Evolutionary conservation across 768 basidiomycete genomes (phyloP).

Genomic region (Scleroderma citrinum): DNA sequence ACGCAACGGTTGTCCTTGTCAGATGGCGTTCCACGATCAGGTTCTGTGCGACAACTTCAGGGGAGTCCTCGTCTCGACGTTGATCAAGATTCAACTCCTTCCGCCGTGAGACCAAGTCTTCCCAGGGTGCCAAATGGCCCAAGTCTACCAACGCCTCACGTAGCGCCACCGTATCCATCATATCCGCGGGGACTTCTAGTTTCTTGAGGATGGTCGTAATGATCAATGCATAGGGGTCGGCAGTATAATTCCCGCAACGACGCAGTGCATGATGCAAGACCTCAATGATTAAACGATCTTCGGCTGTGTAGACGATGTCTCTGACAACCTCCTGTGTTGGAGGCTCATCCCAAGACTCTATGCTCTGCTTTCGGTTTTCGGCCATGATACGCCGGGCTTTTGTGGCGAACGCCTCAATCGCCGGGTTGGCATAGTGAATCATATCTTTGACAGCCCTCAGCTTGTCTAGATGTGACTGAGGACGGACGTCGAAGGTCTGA

Average conservation of each 20-base stretch:
- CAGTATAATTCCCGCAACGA: slow-evolving; percentile 41
- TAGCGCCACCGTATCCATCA: slow-evolving; percentile 24
- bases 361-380: slow-evolving; percentile 24
- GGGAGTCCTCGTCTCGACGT: slow-evolving; percentile 20
- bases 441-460: slow-evolving; percentile 45
- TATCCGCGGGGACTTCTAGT: slow-evolving; percentile 34
- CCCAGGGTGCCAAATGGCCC: slow-evolving; percentile 79
- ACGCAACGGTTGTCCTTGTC: slow-evolving; percentile 5
- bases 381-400: slow-evolving; percentile 45
- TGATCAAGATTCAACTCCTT: slow-evolving; percentile 28
- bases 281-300: slow-evolving; percentile 52
- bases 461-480: slow-evolving; percentile 47
- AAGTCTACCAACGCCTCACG: slow-evolving; percentile 57
- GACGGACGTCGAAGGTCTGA: slow-evolving; percentile 60
- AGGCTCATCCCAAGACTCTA: slow-evolving; percentile 26
- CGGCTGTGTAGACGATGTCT: slow-evolving; percentile 37
- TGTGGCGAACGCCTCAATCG: slow-evolving; percentile 42
- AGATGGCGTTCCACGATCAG: slow-evolving; percentile 17
- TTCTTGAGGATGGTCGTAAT: slow-evolving; percentile 53
- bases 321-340: slow-evolving; percentile 23
- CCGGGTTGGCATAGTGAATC: slow-evolving; percentile 35
- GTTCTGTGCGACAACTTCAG: slow-evolving; percentile 29
- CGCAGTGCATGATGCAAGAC: slow-evolving; percentile 55
- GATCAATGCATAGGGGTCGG: slow-evolving; percentile 54
- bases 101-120: slow-evolving; percentile 48